Base-by-base conservation (phyloP, 306 rosid species). In the Lathyrus oleraceus region DNA sequence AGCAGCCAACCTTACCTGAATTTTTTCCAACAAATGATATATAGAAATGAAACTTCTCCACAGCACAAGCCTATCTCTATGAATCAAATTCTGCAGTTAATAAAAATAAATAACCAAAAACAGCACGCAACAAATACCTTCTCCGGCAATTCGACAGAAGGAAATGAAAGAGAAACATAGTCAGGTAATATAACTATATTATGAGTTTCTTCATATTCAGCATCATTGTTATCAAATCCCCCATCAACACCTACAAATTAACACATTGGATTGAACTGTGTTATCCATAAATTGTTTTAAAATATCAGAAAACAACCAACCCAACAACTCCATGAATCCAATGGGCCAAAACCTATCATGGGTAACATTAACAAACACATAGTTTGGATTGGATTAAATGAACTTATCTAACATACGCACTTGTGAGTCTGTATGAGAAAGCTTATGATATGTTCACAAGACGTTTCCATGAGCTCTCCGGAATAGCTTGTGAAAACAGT, bases 61-160 rank as follows among this genome's bases (percentile, higher is more conserved):
- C 23, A 9, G 38, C 69, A 19, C 12, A 39, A 35, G 63, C 16
- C 61, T 30, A 35, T 72, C 54, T 28, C 15, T 38, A 6, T 2
- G 25, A 27, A 73, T 28, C 13, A 52, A 56, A 25, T 45, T 40
- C 10, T 11, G 11, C 36, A 0, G 32, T 56, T 27, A 43, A 76
- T 4, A 54, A 51, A 59, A 10, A 38, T 58, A 45, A 42, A 72
- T 6, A 19, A 10, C 20, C 27, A 47, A 19, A 56, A 48, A 51
- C 44, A 21, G 15, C 17, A 5, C 19, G 64, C 6, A 54, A 62
- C 25, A 75, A 54, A 58, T 78, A 94, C 98, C 97, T 90, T 94
- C 89, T 94, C 98, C 15, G 98, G 98, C 73, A 94, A 80, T 83
- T 94, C 97, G 71, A 94, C 98, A 0, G 96, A 90, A 43, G 98